phyloP scores from a whole-genome alignment of 2,329 filamentous ascomycete species.

The Nigrospora osmanthi region DNA sequence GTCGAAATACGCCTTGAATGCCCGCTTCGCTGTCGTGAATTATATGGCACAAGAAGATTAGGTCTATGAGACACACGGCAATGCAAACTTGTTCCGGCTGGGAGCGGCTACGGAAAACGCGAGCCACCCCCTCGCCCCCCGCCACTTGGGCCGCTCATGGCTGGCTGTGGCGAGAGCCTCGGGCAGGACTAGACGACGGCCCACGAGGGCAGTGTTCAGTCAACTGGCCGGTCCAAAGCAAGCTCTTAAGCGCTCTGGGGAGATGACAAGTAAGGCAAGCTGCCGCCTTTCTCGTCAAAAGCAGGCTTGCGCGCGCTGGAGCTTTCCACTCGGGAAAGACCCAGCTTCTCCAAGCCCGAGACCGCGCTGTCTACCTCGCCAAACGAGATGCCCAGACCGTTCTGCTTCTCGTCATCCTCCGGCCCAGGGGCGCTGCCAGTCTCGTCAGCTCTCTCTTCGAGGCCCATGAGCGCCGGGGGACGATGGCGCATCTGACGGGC shows the following conservation, averaged over 20 bases:
- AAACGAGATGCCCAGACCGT: constrained; percentile 29
- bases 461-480: constrained; percentile 78
- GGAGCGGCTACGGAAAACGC: not conserved
- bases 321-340: constrained; percentile 22
- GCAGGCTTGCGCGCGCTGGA: constrained; percentile 19
- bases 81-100: not conserved
- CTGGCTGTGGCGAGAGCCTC: no score
- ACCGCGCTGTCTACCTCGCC: constrained; percentile 29
- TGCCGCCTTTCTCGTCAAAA: constrained; percentile 23
- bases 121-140: no score
- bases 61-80: constrained; percentile 1
- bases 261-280: constrained; percentile 12
- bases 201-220: not conserved
- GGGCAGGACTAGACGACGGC: no score
- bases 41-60: constrained; percentile 6
- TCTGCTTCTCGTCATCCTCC: constrained; percentile 21
- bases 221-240: no score
- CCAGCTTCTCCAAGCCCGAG: constrained; percentile 26
- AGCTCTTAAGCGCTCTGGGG: constrained; percentile 18
- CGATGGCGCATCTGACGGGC: constrained; percentile 82
- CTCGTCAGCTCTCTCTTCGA: constrained; percentile 38
- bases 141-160: no score
- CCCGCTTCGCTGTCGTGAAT: constrained; percentile 1
- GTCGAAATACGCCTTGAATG: constrained; percentile 1
- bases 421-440: constrained; percentile 7